Evolutionary conservation across 1,284 basidiomycete genomes (phyloP).

Genomic region (Boletellus sp.): DNA sequence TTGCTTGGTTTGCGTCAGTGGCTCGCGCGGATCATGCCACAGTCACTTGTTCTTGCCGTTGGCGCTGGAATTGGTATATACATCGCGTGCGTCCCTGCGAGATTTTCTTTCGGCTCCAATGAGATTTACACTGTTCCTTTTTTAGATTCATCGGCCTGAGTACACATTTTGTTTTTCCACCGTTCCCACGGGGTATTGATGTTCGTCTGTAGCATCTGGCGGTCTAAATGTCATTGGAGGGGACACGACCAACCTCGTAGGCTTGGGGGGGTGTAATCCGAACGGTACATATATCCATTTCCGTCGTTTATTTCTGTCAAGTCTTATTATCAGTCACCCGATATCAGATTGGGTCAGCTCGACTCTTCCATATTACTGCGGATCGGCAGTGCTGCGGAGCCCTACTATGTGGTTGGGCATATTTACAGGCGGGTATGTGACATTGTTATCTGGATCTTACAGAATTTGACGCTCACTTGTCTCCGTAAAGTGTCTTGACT

Average conservation of each 20-base stretch:
- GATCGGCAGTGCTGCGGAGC: constrained; percentile 62
- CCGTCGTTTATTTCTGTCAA: background rate
- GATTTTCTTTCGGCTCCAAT: constrained; percentile 1
- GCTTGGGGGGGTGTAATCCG: constrained; percentile 74
- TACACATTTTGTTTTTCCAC: constrained; percentile 7
- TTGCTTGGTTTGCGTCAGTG: constrained; percentile 86
- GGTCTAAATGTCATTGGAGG: constrained; percentile 82
- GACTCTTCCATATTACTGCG: constrained; percentile 59
- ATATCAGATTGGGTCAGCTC: constrained; percentile 34
- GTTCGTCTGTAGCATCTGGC: constrained; percentile 41
- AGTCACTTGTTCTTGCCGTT: constrained; percentile 80
- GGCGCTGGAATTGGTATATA: constrained; percentile 87
- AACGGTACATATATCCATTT: constrained; percentile 37
- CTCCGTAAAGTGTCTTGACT: constrained; percentile 60
- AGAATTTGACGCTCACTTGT: constrained; percentile 12
- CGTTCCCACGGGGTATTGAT: constrained; percentile 5
- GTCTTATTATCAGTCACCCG: background rate
- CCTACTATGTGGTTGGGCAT: constrained; percentile 89
- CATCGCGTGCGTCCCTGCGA: constrained; percentile 53
- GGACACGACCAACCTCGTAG: constrained; percentile 67
- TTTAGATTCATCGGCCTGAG: constrained; percentile 64
- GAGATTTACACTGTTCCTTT: constrained; percentile 7
- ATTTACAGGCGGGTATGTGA: constrained; percentile 73
- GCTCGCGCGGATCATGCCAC: constrained; percentile 85
- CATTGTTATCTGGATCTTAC: background rate